phyloP scores from a whole-genome alignment of 331 rosid species.

The Pyracantha coccinea region DNA sequence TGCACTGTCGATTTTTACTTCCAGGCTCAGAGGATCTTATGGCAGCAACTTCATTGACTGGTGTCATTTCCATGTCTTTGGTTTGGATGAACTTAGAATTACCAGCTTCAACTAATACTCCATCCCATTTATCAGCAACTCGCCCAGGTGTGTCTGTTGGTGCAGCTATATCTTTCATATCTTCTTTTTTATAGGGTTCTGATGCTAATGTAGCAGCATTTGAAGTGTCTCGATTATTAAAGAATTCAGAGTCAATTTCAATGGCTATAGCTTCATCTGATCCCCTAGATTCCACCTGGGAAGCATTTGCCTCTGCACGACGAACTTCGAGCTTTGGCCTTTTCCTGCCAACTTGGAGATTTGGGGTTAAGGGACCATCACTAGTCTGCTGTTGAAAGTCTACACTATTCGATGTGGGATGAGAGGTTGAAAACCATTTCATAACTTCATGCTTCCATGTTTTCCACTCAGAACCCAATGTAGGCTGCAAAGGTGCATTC shows the following conservation, averaged over 20 bases:
- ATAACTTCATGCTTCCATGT: conserved; percentile 91
- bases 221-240: conserved; percentile 38
- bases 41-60: conserved; percentile 34
- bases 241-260: conserved; percentile 64
- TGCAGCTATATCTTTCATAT: conserved; percentile 30
- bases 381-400: conserved; percentile 39
- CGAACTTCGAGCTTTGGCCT: conserved; percentile 98
- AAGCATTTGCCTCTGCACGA: conserved; percentile 82
- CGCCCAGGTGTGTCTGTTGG: conserved; percentile 28
- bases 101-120: conserved; percentile 44
- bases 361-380: conserved; percentile 46
- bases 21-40: conserved; percentile 42
- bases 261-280: conserved; percentile 46
- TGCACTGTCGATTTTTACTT: conserved; percentile 74
- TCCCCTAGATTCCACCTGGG: conserved; percentile 45
- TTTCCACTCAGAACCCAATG: conserved; percentile 88
- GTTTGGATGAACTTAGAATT: conserved; percentile 32
- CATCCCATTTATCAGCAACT: conserved; percentile 54
- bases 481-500: conserved; percentile 48
- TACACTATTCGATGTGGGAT: conserved; percentile 38
- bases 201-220: conserved; percentile 34
- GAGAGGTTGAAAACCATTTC: conserved; percentile 72
- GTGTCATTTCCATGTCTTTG: conserved; percentile 52
- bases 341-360: conserved; percentile 68
- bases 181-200: conserved; percentile 43